phyloP scores from a whole-genome alignment of 176 grass and related monocot species.

The Avena eriantha region DNA sequence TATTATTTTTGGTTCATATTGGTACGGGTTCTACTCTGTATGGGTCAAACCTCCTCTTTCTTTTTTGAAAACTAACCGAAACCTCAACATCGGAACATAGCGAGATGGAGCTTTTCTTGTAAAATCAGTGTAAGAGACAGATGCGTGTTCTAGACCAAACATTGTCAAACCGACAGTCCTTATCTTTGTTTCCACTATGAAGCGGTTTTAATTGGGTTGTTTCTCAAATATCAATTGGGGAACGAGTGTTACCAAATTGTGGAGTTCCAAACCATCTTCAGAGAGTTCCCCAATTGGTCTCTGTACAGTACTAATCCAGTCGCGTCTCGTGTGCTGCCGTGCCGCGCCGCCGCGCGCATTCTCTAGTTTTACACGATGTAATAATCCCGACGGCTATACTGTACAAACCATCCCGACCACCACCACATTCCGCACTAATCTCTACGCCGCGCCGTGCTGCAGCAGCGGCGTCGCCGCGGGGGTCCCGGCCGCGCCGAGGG shows the following conservation, averaged over 20 bases:
- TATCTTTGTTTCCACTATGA: too few relatives aligned
- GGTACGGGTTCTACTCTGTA: too few relatives aligned
- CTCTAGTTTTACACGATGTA: not conserved
- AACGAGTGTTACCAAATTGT: not conserved
- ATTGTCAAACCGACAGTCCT: too few relatives aligned
- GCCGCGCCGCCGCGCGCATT: not conserved
- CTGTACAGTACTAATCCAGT: not conserved
- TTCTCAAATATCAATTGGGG: too few relatives aligned
- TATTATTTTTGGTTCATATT: too few relatives aligned
- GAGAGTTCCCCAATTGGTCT: not conserved
- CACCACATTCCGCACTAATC: not conserved
- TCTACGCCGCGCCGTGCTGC: conserved; percentile 47
- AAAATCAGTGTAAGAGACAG: too few relatives aligned
- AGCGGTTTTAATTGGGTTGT: too few relatives aligned
- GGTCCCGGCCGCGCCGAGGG: not conserved
- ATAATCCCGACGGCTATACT: not conserved
- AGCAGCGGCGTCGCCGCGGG: conserved; percentile 23
- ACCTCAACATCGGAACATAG: too few relatives aligned
- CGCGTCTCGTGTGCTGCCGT: not conserved
- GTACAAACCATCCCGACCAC: not conserved
- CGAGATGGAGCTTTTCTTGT: too few relatives aligned
- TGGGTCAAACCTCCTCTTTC: too few relatives aligned
- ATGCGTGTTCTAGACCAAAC: too few relatives aligned
- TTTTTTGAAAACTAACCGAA: too few relatives aligned
- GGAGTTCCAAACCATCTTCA: not conserved